A percentile compares a stretch with the other conserved stretches of the same genome.
phyloP scores from a whole-genome alignment of 139 green algal genomes.

The Tetraselmis chui region DNA sequence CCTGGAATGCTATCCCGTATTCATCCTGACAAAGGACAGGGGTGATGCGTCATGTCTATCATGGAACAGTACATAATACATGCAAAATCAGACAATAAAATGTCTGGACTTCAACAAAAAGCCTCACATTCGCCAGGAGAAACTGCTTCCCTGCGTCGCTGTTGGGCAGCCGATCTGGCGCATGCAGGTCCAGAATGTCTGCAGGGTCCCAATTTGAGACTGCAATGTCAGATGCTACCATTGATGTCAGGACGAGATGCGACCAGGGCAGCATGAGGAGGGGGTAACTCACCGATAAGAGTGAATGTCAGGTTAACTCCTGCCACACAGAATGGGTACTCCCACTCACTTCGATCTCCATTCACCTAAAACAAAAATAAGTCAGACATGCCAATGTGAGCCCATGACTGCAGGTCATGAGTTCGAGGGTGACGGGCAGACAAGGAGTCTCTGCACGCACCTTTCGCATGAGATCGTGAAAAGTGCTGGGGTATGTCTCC shows the following conservation, averaged over 20 bases:
- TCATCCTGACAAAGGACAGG: background rate
- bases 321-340: slow-evolving; percentile 87
- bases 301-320: slow-evolving; percentile 80
- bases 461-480: slow-evolving; percentile 14
- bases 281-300: slow-evolving; percentile 31
- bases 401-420: background rate
- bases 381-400: too few relatives aligned
- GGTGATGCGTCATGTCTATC: background rate
- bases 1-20: slow-evolving; percentile 36
- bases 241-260: background rate
- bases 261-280: background rate
- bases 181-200: background rate
- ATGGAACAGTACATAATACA: too few relatives aligned
- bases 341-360: slow-evolving; percentile 36
- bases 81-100: background rate
- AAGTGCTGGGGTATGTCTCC: slow-evolving; percentile 25
- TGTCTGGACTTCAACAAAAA: background rate
- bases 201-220: background rate
- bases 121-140: background rate
- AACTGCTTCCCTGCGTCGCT: background rate
- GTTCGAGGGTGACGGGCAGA: background rate
- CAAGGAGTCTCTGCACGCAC: too few relatives aligned
- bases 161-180: background rate
- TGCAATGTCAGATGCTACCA: background rate
- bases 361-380: too few relatives aligned